These are phyloP conservation scores for Solanum pennellii DNA, from an alignment of 257 asterid genomes.

Conservation along the genomic window DNA sequence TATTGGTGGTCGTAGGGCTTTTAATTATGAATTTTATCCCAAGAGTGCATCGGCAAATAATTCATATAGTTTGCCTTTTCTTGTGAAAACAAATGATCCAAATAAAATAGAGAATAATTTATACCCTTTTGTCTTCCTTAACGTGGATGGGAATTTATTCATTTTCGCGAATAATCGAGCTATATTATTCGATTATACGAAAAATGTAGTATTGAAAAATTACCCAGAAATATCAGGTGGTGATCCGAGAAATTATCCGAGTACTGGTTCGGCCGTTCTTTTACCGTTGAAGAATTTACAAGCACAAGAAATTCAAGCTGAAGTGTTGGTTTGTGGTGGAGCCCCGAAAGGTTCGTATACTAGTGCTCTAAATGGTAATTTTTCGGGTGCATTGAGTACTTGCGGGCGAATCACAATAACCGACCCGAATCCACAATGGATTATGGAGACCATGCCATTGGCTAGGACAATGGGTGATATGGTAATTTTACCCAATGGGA, in stretches of 20 bases:
- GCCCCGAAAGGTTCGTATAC: slow-evolving; percentile 8
- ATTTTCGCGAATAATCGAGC: slow-evolving; percentile 18
- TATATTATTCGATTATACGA: slow-evolving; percentile 8
- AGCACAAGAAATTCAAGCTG: background rate
- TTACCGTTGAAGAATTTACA: slow-evolving; percentile 4
- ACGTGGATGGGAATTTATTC: slow-evolving; percentile 15
- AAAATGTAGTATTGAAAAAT: background rate
- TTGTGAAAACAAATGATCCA: slow-evolving; percentile 13
- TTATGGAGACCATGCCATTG: slow-evolving; percentile 8
- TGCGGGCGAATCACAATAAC: slow-evolving; percentile 7
- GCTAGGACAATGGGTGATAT: slow-evolving; percentile 18
- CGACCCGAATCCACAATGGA: slow-evolving; percentile 8
- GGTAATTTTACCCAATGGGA: slow-evolving; percentile 6
- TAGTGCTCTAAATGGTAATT: slow-evolving; percentile 3
- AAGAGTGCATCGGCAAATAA: background rate
- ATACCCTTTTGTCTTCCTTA: slow-evolving; percentile 20
- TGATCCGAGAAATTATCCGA: slow-evolving; percentile 7
- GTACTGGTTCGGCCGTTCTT: slow-evolving; percentile 12
- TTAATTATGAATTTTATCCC: slow-evolving; percentile 13
- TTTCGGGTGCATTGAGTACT: background rate
- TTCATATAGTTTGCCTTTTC: slow-evolving; percentile 4
- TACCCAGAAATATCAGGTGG: slow-evolving; percentile 5
- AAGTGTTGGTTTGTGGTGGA: slow-evolving; percentile 16
- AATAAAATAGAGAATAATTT: slow-evolving; percentile 8
- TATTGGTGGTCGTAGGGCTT: slow-evolving; percentile 12